phyloP scores from a whole-genome alignment of 768 basidiomycete species.

The Xerocomellus amylosporus region DNA sequence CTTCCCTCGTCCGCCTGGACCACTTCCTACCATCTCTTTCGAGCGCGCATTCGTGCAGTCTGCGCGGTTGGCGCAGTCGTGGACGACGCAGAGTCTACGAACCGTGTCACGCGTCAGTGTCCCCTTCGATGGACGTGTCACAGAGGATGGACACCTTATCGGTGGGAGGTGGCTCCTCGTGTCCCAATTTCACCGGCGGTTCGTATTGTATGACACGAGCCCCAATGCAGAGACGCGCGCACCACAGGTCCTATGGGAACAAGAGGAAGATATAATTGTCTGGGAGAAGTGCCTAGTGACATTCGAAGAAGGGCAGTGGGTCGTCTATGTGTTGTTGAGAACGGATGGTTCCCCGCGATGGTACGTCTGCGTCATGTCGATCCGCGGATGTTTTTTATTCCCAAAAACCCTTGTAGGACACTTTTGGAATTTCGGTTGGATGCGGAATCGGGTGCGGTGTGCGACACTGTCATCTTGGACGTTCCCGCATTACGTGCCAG shows the following conservation, averaged over 20 bases:
- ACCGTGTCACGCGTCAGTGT: not conserved
- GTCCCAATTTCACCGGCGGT: not conserved
- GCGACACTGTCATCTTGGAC: not conserved
- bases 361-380: not conserved
- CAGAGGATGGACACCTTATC: not conserved
- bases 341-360: no score
- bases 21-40: not conserved
- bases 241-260: not conserved
- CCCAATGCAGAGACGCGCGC: not conserved
- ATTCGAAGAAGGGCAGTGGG: not conserved
- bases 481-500: not conserved
- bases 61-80: not conserved
- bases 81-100: not conserved
- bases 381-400: not conserved
- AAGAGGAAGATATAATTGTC: not conserved
- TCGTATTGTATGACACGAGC: conserved; percentile 1
- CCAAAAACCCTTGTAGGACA: not conserved
- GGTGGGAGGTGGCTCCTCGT: conserved; percentile 2
- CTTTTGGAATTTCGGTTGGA: not conserved
- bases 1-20: not conserved
- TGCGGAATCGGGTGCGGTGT: not conserved
- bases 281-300: not conserved
- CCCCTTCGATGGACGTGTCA: not conserved
- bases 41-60: not conserved
- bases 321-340: not conserved